These are phyloP conservation scores for Acanthamoeba sp. DNA, from an alignment of 208 protist genomes.

Conservation along the genomic window DNA sequence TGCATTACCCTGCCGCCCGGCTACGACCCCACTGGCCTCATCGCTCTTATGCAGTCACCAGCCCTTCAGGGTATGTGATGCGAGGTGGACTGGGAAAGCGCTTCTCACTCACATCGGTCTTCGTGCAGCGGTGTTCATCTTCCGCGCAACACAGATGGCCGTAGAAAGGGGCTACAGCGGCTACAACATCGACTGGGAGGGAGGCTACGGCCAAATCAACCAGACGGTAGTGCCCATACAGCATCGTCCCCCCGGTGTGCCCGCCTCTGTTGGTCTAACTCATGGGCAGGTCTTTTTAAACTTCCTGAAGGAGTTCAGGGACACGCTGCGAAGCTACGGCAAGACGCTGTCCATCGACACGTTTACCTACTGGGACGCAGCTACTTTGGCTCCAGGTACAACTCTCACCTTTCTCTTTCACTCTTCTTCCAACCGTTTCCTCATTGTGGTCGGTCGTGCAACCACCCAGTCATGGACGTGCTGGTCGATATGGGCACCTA, in stretches of 20 bases:
- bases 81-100: too few relatives aligned
- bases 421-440: too few relatives aligned
- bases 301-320: neutral
- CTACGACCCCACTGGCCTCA: neutral
- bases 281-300: neutral
- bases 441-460: too few relatives aligned
- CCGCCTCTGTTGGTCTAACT: neutral
- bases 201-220: neutral
- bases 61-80: neutral
- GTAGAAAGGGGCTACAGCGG: neutral
- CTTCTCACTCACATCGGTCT: neutral
- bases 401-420: neutral
- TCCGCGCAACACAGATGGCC: neutral
- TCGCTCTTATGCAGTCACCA: neutral
- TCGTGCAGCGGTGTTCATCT: neutral
- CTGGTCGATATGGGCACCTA: neutral
- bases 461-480: neutral
- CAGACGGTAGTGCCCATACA: neutral
- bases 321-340: neutral
- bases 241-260: neutral
- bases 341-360: neutral
- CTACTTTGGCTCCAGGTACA: neutral
- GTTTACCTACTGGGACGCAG: neutral
- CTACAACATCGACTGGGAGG: slow-evolving; percentile 48
- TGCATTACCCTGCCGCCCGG: neutral